Evolutionary conservation across 345 rosid species (phyloP).

Genomic region (Toxicodendron radicans): DNA sequence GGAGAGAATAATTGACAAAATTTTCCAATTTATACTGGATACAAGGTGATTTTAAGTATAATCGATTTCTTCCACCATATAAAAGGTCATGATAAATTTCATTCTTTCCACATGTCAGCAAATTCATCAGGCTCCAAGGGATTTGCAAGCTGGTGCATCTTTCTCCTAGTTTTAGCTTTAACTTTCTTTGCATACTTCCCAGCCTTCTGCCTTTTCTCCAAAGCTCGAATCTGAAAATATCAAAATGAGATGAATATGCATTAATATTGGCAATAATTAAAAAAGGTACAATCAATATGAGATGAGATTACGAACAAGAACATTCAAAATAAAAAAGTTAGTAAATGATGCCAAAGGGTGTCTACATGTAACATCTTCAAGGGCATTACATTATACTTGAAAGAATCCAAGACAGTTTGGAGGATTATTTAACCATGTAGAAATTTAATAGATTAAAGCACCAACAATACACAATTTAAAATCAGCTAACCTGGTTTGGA

Average conservation of each 20-base stretch:
- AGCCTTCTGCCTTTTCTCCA: slow-evolving; percentile 76
- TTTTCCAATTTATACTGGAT: neutral
- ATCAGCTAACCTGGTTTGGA: slow-evolving; percentile 68
- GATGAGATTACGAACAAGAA: neutral
- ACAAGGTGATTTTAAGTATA: neutral
- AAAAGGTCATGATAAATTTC: neutral
- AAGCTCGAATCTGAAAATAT: slow-evolving; percentile 64
- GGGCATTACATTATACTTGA: neutral
- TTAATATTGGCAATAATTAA: neutral
- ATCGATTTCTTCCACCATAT: neutral
- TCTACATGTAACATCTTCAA: neutral
- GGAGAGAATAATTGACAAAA: neutral
- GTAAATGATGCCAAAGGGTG: neutral
- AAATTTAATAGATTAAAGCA: neutral
- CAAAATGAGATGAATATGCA: neutral
- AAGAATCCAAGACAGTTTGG: neutral
- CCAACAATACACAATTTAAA: slow-evolving; percentile 4
- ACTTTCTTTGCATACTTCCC: slow-evolving; percentile 85
- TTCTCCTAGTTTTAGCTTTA: slow-evolving; percentile 84
- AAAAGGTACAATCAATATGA: neutral
- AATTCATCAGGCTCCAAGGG: slow-evolving; percentile 91
- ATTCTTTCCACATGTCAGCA: slow-evolving; percentile 90
- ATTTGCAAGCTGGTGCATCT: slow-evolving; percentile 80
- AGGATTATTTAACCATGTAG: neutral
- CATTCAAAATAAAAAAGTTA: neutral